A percentile compares a stretch with the other conserved stretches of the same genome.
Conservation (phyloP, 331 rosid species). For the Erythrophleum ivorense region DNA sequence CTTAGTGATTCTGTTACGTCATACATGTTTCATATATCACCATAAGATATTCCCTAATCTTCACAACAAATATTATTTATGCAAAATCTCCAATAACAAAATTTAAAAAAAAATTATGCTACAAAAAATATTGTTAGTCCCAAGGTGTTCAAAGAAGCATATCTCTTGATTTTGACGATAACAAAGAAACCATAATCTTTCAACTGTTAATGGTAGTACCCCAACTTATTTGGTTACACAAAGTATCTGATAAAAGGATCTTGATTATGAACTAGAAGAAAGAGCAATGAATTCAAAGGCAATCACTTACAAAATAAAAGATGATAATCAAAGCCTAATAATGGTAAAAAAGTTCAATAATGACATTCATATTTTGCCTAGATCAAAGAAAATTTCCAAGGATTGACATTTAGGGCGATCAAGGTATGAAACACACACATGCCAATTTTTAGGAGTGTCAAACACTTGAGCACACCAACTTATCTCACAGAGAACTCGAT, state of each 20-base stretch:
- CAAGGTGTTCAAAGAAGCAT: neutral
- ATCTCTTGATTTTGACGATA: neutral
- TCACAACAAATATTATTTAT: constrained; percentile 4
- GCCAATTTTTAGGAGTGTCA: neutral
- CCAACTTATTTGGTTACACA: neutral
- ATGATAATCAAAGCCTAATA: neutral
- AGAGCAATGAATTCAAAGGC: neutral
- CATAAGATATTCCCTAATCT: constrained; percentile 31
- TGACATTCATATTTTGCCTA: neutral
- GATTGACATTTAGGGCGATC: neutral
- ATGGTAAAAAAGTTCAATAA: neutral
- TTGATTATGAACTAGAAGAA: neutral
- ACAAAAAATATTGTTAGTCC: neutral
- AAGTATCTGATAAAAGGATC: neutral
- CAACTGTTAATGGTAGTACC: neutral
- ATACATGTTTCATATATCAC: constrained; percentile 26
- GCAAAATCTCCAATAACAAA: constrained; percentile 14
- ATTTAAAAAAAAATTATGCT: neutral
- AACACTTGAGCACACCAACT: neutral
- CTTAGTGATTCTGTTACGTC: constrained; percentile 7
- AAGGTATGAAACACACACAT: neutral
- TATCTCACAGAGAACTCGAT: neutral
- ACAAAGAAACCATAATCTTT: neutral
- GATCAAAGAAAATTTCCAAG: neutral
- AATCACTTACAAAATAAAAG: neutral